Evolutionary conservation across 352 stramenopile species (phyloP).

Genomic region (Globisporangium sylvaticum): DNA sequence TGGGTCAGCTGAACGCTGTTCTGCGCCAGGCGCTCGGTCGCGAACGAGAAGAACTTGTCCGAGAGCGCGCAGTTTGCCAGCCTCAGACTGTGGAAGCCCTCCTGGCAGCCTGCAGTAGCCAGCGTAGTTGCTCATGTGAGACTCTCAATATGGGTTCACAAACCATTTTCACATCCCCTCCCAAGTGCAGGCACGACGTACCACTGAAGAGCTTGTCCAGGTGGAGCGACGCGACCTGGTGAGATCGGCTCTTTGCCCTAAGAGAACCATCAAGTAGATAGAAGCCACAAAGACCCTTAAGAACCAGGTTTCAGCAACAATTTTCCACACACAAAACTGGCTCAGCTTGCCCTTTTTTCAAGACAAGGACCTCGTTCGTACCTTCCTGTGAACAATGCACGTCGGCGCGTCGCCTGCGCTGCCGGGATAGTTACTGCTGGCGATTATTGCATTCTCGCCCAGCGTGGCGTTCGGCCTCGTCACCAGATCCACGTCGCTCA

Average conservation of each 20-base stretch:
- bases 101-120: conserved; percentile 12
- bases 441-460: not conserved
- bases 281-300: too few species aligned
- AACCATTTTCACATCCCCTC: too few species aligned
- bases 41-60: conserved; percentile 31
- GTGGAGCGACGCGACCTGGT: conserved; percentile 21
- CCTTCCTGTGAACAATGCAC: conserved; percentile 16
- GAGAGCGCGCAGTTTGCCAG: conserved; percentile 39
- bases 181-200: not conserved
- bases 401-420: not conserved
- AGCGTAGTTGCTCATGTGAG: too few species aligned
- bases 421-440: too few species aligned
- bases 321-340: too few species aligned
- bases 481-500: not conserved
- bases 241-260: not conserved
- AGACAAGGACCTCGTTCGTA: not conserved
- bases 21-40: conserved; percentile 24
- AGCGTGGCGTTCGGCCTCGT: not conserved
- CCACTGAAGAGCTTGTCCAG: conserved; percentile 27
- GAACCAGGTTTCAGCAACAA: too few species aligned
- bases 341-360: too few species aligned
- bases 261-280: too few species aligned
- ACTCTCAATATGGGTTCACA: too few species aligned
- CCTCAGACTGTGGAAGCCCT: conserved; percentile 23
- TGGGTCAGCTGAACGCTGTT: conserved; percentile 22